Conservation (phyloP, 208 protist species). For the Crithidia fasciculata region DNA sequence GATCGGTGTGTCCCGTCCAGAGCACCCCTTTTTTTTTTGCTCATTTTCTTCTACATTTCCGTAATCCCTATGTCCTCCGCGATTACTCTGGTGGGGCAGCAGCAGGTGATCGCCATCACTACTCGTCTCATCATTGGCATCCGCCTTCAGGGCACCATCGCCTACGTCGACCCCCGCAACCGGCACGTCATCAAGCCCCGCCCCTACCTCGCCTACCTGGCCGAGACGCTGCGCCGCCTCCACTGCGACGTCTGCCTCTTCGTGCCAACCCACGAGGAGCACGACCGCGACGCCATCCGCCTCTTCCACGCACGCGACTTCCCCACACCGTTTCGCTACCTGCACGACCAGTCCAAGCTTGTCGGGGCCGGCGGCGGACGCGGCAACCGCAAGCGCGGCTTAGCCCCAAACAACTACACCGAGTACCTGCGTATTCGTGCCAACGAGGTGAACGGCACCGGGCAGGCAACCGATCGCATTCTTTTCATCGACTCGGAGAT, state of each 20-base stretch:
- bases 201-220: slow-evolving; percentile 75
- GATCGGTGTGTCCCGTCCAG: too few species aligned
- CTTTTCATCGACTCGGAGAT: slow-evolving; percentile 86
- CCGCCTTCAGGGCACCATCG: slow-evolving; percentile 72
- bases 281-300: slow-evolving; percentile 36
- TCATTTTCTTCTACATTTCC: neutral
- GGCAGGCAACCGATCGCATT: slow-evolving; percentile 44
- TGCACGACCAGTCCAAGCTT: slow-evolving; percentile 52
- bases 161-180: slow-evolving; percentile 38
- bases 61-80: slow-evolving; percentile 37
- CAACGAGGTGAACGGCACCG: slow-evolving; percentile 33
- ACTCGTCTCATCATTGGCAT: slow-evolving; percentile 69
- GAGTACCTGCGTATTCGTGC: slow-evolving; percentile 56
- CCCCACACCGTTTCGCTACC: slow-evolving; percentile 42
- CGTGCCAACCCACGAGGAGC: slow-evolving; percentile 29
- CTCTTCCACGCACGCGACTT: slow-evolving; percentile 58
- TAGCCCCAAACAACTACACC: slow-evolving; percentile 64
- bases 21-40: neutral
- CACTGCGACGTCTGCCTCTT: slow-evolving; percentile 78
- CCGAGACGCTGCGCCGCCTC: slow-evolving; percentile 58
- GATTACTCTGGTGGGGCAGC: slow-evolving; percentile 33
- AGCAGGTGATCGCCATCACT: slow-evolving; percentile 42
- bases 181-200: slow-evolving; percentile 56
- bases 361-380: slow-evolving; percentile 18
- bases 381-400: slow-evolving; percentile 30